Conservation (phyloP, 2,329 filamentous ascomycete genomes). For the Penicillium sp. region DNA sequence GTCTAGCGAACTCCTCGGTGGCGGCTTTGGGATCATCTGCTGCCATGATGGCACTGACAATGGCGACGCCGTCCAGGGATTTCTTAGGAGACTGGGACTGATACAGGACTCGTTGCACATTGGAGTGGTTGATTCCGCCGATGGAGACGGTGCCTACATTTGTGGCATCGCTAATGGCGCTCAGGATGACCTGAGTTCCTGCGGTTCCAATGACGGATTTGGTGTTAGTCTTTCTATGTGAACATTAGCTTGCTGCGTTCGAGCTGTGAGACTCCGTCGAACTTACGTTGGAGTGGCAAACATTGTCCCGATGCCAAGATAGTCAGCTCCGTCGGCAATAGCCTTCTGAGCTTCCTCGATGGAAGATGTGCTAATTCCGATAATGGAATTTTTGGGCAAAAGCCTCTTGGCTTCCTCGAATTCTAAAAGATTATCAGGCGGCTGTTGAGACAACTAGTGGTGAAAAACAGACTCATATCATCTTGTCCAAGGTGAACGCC, state of each 20-base stretch:
- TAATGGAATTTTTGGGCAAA: constrained; percentile 73
- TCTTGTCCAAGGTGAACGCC: constrained; percentile 95
- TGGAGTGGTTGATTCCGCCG: constrained; percentile 78
- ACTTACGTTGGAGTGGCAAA: constrained; percentile 77
- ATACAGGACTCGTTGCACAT: constrained; percentile 70
- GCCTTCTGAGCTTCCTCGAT: constrained; percentile 70
- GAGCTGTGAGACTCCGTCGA: not conserved
- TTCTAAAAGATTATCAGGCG: not conserved
- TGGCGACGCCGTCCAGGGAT: constrained; percentile 73
- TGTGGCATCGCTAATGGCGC: constrained; percentile 52
- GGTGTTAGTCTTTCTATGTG: constrained; percentile 73
- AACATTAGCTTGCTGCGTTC: constrained; percentile 4
- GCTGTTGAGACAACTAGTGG: not conserved
- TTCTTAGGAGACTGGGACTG: constrained; percentile 62
- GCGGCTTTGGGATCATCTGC: constrained; percentile 65
- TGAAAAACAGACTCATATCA: constrained; percentile 66
- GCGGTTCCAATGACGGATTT: constrained; percentile 75
- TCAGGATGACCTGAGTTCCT: constrained; percentile 66
- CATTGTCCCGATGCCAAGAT: constrained; percentile 86
- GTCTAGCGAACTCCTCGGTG: constrained; percentile 56
- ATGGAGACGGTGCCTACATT: constrained; percentile 69
- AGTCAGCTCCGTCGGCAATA: constrained; percentile 75
- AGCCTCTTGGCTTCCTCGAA: constrained; percentile 65
- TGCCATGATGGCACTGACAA: constrained; percentile 85
- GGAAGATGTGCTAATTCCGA: constrained; percentile 82